Base-by-base conservation (phyloP, 2,329 filamentous ascomycete species). In the Fusarium tuaranense region DNA sequence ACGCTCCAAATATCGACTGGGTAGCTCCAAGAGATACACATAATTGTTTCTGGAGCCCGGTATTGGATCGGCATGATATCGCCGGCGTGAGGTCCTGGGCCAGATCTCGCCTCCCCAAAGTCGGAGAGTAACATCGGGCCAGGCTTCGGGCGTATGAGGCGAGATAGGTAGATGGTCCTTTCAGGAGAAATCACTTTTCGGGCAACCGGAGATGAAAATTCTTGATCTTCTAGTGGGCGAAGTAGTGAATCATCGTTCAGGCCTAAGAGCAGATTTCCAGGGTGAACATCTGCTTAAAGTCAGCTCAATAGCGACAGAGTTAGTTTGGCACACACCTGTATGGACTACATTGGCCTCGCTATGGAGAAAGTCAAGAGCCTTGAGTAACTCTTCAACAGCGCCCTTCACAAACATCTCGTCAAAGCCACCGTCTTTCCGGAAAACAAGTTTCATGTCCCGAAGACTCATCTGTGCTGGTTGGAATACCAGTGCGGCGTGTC, bases 341-440 rank as follows among this genome's bases (percentile, higher is more conserved):
- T 84, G 81, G 0, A 81, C 76, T 2, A 77, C 53, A 12, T 80
- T 57, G 0, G 75, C 81, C 58, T 85, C 78, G 1, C 64, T 75
- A 20, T 84, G 83, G 3, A 84, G 68, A 48, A 83, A 84, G 25
- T 83, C 79, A 44, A 84, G 76, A 3, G 79, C 81, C 22, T 80
- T 65, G n/a, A 83, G 75, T 18, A 83, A 70, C 61, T 81, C 76
- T 4, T 72, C 68, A 0, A 82, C 27, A 1, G 80, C 79, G 18
- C 79, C 76, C 63, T 79, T 83, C 0, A 83, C 80, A 16, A 83
- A 78, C 22, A 46, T 62, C 39, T 80, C 76, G 9, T 76, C 68
- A 46, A 80, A 81, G 2, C 76, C 78, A 41, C 68, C 27, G 10
- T 69, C 72, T 2, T 72, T 30, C 65, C 72, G 65, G 51, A 81